phyloP scores from a whole-genome alignment of 225 moss, liverwort and hornwort species.

The Pleurozium schreberi region DNA sequence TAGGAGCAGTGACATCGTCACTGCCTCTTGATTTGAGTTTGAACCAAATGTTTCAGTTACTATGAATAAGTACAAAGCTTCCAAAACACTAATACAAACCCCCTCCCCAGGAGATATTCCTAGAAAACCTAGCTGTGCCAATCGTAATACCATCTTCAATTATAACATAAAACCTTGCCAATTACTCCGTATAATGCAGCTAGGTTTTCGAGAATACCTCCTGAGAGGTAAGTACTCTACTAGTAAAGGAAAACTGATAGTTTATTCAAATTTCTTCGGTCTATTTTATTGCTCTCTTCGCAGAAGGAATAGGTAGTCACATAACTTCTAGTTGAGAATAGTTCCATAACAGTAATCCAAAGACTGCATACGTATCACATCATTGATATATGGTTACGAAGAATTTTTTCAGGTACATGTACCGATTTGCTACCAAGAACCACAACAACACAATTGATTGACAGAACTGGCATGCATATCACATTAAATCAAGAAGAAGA shows the following conservation, averaged over 20 bases:
- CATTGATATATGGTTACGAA: background rate
- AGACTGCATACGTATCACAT: background rate
- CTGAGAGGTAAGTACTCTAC: background rate
- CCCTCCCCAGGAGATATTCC: background rate
- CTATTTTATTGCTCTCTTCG: background rate
- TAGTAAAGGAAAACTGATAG: background rate
- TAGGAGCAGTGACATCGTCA: background rate
- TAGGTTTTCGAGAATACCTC: background rate
- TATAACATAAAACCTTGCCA: background rate
- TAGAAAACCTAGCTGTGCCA: background rate
- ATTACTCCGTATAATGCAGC: background rate
- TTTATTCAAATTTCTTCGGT: background rate
- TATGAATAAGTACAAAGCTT: background rate
- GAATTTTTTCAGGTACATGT: background rate
- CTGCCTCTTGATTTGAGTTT: background rate
- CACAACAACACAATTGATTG: background rate
- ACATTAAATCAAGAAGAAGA: background rate
- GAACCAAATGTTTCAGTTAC: background rate
- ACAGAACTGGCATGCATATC: background rate
- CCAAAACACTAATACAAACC: background rate
- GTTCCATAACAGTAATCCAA: background rate
- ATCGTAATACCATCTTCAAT: background rate
- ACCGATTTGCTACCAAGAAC: background rate
- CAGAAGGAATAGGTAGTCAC: background rate
- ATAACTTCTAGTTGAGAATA: background rate